Percentiles rank a stretch among this genome's conserved stretches.
phyloP scores from a whole-genome alignment of 331 rosid species.

The Arachis monticola region DNA sequence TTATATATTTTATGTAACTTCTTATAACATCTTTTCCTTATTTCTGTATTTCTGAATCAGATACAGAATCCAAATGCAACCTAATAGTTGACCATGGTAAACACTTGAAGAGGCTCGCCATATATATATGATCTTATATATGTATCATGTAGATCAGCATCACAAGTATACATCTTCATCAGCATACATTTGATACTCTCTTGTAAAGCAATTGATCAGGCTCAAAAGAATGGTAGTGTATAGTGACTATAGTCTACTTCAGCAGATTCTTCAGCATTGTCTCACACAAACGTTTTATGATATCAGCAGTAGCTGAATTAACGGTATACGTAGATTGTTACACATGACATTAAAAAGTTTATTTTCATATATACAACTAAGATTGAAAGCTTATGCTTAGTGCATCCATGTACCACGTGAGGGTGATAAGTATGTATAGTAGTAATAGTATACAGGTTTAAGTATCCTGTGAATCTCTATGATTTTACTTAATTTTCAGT shows the following conservation, averaged over 20 bases:
- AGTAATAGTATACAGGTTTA: background rate
- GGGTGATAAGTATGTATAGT: background rate
- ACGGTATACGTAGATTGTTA: background rate
- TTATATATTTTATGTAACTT: too few relatives aligned
- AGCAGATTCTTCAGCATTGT: constrained; percentile 19
- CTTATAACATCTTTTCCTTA: too few relatives aligned
- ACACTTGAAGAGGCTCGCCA: constrained; percentile 8
- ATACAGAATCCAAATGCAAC: too few relatives aligned
- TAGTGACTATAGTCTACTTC: constrained; percentile 11
- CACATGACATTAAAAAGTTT: background rate
- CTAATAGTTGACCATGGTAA: background rate
- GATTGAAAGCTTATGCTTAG: background rate
- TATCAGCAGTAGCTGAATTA: constrained; percentile 14
- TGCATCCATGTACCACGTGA: background rate
- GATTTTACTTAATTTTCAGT: too few relatives aligned
- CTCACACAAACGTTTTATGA: constrained; percentile 14
- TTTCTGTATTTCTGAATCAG: too few relatives aligned
- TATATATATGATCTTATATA: constrained; percentile 8
- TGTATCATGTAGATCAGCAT: constrained; percentile 10
- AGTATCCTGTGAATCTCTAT: too few relatives aligned
- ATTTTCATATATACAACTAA: background rate
- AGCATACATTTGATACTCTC: constrained; percentile 2
- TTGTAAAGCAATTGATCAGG: background rate
- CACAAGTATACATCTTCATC: background rate
- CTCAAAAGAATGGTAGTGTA: constrained; percentile 18